Percentiles rank a stretch among this genome's conserved stretches.
Evolutionary conservation across 2,329 filamentous ascomycete species (phyloP).

Genomic region (Pseudogymnoascus sp.): DNA sequence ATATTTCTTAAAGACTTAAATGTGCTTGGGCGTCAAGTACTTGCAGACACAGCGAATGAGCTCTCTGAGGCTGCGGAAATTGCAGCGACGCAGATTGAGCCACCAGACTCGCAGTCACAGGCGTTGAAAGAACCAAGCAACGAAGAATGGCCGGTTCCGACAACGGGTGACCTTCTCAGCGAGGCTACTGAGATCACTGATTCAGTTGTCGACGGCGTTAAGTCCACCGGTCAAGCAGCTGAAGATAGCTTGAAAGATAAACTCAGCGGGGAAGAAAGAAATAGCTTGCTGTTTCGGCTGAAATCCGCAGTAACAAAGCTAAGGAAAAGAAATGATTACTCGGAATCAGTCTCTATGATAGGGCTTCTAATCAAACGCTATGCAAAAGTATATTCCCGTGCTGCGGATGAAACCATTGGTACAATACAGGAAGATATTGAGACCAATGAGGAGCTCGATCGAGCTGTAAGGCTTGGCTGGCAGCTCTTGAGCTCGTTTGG

Average conservation of each 20-base stretch:
- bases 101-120: conserved; percentile 54
- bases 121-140: conserved; percentile 44
- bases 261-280: conserved; percentile 62
- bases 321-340: conserved; percentile 72
- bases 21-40: conserved; percentile 73
- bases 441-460: conserved; percentile 67
- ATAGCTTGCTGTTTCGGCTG: conserved; percentile 66
- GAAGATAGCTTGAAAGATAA: conserved; percentile 68
- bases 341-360: conserved; percentile 75
- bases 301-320: conserved; percentile 71
- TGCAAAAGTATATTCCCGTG: conserved; percentile 68
- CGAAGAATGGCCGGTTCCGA: conserved; percentile 44
- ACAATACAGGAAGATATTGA: conserved; percentile 65
- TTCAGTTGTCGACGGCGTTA: conserved; percentile 33
- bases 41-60: conserved; percentile 77
- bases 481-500: conserved; percentile 73
- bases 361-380: conserved; percentile 72
- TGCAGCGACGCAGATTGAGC: conserved; percentile 66
- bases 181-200: conserved; percentile 47
- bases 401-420: conserved; percentile 59
- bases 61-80: conserved; percentile 69
- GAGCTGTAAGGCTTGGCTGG: conserved; percentile 76
- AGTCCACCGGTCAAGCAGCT: conserved; percentile 52
- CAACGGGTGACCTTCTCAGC: conserved; percentile 57
- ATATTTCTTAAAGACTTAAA: conserved; percentile 76